phyloP scores from a whole-genome alignment of 352 stramenopile species.

The Phytopythium mirpurense region DNA sequence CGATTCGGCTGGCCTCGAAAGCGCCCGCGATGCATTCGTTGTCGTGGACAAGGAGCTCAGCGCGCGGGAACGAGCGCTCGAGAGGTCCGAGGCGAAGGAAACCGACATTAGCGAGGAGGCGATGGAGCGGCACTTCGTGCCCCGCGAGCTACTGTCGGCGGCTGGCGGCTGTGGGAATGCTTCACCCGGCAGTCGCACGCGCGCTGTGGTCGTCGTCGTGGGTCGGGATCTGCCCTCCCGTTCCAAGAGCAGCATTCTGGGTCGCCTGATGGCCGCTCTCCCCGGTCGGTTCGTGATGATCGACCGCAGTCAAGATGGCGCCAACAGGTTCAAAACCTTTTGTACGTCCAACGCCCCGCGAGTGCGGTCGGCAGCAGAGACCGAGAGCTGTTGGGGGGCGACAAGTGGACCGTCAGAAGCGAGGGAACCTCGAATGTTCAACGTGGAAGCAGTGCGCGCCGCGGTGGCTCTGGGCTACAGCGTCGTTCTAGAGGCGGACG shows the following conservation, averaged over 20 bases:
- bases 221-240: constrained; percentile 54
- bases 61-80: constrained; percentile 29
- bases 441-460: constrained; percentile 28
- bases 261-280: constrained; percentile 34
- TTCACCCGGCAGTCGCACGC: constrained; percentile 26
- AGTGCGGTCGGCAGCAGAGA: background rate
- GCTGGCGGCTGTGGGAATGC: background rate
- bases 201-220: constrained; percentile 64
- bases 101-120: constrained; percentile 23
- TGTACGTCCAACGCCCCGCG: background rate
- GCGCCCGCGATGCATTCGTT: constrained; percentile 19
- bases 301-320: constrained; percentile 19
- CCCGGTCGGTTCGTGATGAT: constrained; percentile 73
- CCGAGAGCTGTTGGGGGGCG: background rate
- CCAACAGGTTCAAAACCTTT: background rate
- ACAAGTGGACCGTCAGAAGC: background rate
- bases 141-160: constrained; percentile 23
- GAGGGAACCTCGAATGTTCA: constrained; percentile 9
- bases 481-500: constrained; percentile 71
- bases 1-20: background rate
- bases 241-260: constrained; percentile 30
- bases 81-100: constrained; percentile 27
- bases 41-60: constrained; percentile 26
- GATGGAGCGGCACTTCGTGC: constrained; percentile 56
- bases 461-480: constrained; percentile 43